Base-by-base conservation (phyloP, 2,329 filamentous ascomycete species). In the Colletotrichum gloeosporioides region DNA sequence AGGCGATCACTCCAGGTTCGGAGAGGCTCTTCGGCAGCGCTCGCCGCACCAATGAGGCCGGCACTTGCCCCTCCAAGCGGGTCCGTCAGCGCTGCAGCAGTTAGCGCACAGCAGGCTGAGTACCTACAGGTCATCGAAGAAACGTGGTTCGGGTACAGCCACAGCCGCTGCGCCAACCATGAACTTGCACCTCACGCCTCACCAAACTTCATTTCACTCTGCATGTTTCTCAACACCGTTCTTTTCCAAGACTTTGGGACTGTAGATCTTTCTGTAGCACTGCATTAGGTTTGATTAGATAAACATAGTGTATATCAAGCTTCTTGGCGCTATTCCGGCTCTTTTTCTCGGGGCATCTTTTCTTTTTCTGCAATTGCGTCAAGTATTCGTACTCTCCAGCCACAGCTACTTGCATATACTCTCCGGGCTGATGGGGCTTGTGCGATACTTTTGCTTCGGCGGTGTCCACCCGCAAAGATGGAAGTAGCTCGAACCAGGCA, bases 1-100 rank as follows among this genome's bases (percentile, higher is more conserved):
- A 68, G 67, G 61, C 62, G 73, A 75, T 75, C 73, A 32, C 57
- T 72, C 63, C 31, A 32, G 39, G 25, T 61, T 29, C n/a, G 69
- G 53, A 63, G 69, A 76, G 73, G 64, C 73, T 76, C 73, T 76
- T 68, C 64, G 64, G 73, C 31, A 69, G 36, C 49, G 9, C 64
- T 29, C 65, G 44, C 73, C 70, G 70, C 59, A 57, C 73, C 73
- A 76, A 76, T 76, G 27, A 65, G 44, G 59, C 34, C 31, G 44
- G 63, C 44, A 69, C 16, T 22, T 53, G n/a, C 34, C 29, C 57
- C 53, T 62, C 39, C 39, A 13, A 64, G 70, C 44, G 70, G 32
- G 70, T 59, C 10, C 22, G 5, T 27, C 49, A 34, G 18, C 66
- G 59, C 29, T n/a, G 49, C 53, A 63, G 27, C 7, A 25, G 18